Percentiles rank a stretch among this genome's conserved stretches.
These are phyloP conservation scores for Pythium aphanidermatum DNA, from an alignment of 352 stramenopile genomes.

Conservation along the genomic window DNA sequence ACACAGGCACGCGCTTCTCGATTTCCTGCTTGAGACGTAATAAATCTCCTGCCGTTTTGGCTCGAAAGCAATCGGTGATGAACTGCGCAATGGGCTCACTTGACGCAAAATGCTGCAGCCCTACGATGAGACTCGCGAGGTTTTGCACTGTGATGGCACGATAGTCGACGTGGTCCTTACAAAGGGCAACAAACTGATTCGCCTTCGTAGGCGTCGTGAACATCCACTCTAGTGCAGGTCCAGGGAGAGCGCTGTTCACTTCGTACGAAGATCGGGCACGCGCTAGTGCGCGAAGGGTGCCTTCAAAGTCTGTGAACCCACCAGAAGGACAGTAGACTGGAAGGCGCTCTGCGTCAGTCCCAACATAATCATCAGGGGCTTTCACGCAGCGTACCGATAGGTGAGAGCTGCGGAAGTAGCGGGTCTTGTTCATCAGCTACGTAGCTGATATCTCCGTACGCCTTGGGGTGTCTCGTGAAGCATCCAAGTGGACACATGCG, in stretches of 20 bases:
- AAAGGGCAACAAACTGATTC: conserved; percentile 58
- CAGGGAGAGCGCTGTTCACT: conserved; percentile 12
- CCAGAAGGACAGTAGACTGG: too few relatives aligned
- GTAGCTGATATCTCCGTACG: conserved; percentile 9
- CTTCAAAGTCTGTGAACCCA: conserved; percentile 11
- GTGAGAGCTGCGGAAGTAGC: conserved; percentile 8
- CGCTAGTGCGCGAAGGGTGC: conserved; percentile 5
- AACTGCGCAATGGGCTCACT: conserved; percentile 38
- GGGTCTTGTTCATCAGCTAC: conserved; percentile 5
- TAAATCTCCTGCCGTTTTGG: conserved; percentile 30
- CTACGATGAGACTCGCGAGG: conserved; percentile 46
- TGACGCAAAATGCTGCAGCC: conserved; percentile 43
- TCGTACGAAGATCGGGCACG: conserved; percentile 7
- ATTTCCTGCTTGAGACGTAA: conserved; percentile 65
- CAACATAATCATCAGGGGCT: conserved; percentile 4
- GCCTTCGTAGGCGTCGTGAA: conserved; percentile 30
- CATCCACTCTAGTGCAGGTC: conserved; percentile 18
- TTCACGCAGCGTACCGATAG: conserved; percentile 4
- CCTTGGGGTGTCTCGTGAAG: conserved; percentile 12
- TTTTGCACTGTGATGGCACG: conserved; percentile 29
- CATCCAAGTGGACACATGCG: conserved; percentile 14
- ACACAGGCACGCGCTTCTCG: conserved; percentile 64
- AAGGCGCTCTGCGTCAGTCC: conserved; percentile 1
- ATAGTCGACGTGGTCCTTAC: conserved; percentile 35
- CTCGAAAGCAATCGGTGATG: conserved; percentile 53